A percentile compares a stretch with the other conserved stretches of the same genome.
Evolutionary conservation across 176 grass and related monocot genomes (phyloP).

Genomic region (Oryza coarctata): DNA sequence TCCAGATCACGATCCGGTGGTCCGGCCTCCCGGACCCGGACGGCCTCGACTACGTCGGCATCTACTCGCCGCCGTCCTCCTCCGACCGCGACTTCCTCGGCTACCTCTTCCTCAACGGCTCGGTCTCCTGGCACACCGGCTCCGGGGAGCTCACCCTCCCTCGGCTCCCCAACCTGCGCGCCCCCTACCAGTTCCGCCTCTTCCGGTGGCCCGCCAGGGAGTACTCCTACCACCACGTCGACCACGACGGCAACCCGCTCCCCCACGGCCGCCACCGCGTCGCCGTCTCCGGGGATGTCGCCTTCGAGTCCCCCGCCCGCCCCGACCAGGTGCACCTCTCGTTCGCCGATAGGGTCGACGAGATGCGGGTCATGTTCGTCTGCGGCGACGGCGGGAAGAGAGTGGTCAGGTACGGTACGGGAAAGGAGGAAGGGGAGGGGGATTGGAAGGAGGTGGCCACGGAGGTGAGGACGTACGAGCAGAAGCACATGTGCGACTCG

Average conservation of each 20-base stretch:
- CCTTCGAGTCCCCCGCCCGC: conserved; percentile 34
- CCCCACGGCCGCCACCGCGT: conserved; percentile 62
- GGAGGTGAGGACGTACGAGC: conserved; percentile 76
- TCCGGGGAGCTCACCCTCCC: conserved; percentile 58
- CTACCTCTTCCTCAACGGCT: conserved; percentile 90
- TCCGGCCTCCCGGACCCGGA: conserved; percentile 58
- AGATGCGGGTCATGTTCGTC: conserved; percentile 93
- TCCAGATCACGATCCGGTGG: conserved; percentile 61
- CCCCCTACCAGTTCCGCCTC: conserved; percentile 79
- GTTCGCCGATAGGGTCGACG: conserved; percentile 66
- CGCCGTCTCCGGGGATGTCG: conserved; percentile 52
- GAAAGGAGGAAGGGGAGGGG: conserved; percentile 27
- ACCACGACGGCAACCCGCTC: conserved; percentile 81
- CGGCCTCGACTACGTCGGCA: conserved; percentile 75
- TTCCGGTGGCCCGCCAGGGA: conserved; percentile 80
- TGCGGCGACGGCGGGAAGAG: conserved; percentile 57
- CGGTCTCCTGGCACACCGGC: conserved; percentile 54
- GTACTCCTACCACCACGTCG: conserved; percentile 61
- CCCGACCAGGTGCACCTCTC: conserved; percentile 85
- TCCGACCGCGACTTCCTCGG: conserved; percentile 71
- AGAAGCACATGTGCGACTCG: conserved; percentile 80
- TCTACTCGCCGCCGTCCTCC: conserved; percentile 85
- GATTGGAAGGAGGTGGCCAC: conserved; percentile 45
- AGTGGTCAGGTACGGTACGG: conserved; percentile 64
- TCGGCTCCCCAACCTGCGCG: conserved; percentile 61